These are phyloP conservation scores for Umbelopsis isabellina DNA, from an alignment of 192 early-diverging fungal species.

Conservation along the genomic window DNA sequence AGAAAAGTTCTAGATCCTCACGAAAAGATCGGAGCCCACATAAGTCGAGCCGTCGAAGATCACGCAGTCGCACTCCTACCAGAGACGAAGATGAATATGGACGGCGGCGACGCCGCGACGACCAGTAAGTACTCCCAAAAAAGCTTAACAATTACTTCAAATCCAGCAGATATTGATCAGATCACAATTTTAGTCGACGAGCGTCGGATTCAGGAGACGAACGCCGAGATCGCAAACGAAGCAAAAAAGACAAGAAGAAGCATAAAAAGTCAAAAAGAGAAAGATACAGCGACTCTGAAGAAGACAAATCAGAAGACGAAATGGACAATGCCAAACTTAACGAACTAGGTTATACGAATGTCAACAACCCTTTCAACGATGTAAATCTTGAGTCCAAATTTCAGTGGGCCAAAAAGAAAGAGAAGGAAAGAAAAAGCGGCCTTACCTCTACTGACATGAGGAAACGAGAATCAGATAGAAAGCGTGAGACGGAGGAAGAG, in stretches of 20 bases:
- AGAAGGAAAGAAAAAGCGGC: constrained; percentile 74
- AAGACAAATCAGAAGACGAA: constrained; percentile 11
- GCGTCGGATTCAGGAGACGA: constrained; percentile 23
- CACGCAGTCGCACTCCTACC: background rate
- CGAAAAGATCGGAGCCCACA: background rate
- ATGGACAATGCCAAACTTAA: constrained; percentile 13
- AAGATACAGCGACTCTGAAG: constrained; percentile 13
- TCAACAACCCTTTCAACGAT: constrained; percentile 84
- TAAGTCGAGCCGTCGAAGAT: background rate
- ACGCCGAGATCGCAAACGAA: constrained; percentile 1
- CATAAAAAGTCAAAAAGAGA: constrained; percentile 31
- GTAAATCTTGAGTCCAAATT: constrained; percentile 82
- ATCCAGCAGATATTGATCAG: background rate
- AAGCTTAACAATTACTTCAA: background rate
- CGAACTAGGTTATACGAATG: constrained; percentile 63
- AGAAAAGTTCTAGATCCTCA: constrained; percentile 18
- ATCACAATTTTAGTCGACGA: constrained; percentile 10
- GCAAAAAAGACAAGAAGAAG: constrained; percentile 30
- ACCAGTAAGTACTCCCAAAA: background rate
- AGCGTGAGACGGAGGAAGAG: constrained; percentile 71
- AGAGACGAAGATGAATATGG: constrained; percentile 16
- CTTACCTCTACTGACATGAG: constrained; percentile 59
- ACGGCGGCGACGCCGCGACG: constrained; percentile 3
- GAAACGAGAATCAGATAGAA: constrained; percentile 53
- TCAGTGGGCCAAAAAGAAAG: constrained; percentile 93